phyloP scores from a whole-genome alignment of 2,329 filamentous ascomycete genomes.

The Diaporthe batatas region DNA sequence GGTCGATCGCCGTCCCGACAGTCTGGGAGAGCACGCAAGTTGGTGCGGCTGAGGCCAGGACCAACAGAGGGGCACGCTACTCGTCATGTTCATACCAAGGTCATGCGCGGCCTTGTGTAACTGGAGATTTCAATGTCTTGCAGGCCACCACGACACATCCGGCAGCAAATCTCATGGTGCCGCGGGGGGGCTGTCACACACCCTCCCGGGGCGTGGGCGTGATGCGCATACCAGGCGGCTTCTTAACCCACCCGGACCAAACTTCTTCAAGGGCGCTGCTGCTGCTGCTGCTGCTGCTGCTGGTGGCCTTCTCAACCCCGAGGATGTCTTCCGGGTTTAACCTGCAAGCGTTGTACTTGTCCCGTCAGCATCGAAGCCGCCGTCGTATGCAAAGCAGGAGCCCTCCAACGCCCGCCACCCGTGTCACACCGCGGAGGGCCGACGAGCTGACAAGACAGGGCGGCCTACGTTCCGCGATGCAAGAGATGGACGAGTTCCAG shows the following conservation, averaged over 20 bases:
- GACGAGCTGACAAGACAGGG: constrained; percentile 20
- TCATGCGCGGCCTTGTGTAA: constrained; percentile 29
- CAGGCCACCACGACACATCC: constrained; percentile 19
- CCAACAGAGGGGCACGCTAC: background rate
- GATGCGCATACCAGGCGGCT: background rate
- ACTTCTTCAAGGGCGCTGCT: background rate
- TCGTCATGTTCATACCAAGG: constrained; percentile 11
- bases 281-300: too few species aligned
- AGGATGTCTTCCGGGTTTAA: background rate
- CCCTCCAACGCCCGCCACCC: background rate
- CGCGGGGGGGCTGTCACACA: background rate
- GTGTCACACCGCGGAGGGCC: constrained; percentile 5
- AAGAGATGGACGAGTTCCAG: background rate
- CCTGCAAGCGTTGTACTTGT: background rate
- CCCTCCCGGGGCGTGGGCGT: background rate
- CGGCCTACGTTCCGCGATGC: background rate
- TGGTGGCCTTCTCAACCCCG: background rate
- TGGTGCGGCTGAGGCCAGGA: constrained; percentile 9
- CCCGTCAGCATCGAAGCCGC: background rate
- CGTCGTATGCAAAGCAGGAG: background rate
- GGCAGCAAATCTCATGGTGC: constrained; percentile 12
- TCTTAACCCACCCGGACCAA: background rate
- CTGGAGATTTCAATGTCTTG: constrained; percentile 35
- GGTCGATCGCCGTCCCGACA: constrained; percentile 15
- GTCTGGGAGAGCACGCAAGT: background rate